Evolutionary conservation across 2,329 filamentous ascomycete species (phyloP).

Genomic region (Aspergillus bombycis): DNA sequence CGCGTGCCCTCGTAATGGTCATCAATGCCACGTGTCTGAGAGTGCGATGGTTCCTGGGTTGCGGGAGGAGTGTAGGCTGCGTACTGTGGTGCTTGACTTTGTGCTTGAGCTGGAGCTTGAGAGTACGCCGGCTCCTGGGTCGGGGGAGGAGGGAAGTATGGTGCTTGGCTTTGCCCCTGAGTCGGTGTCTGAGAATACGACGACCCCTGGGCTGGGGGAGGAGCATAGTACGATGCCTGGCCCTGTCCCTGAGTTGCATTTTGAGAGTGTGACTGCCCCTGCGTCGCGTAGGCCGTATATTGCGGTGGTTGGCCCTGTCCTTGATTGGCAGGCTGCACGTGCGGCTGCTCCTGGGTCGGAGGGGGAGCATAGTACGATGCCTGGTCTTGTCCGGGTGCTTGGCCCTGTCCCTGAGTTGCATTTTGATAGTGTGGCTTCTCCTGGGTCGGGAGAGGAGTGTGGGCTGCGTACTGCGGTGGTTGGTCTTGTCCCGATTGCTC

Average conservation of each 20-base stretch:
- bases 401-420: background rate
- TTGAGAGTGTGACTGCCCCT: too few species aligned
- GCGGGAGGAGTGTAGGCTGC: conserved; percentile 40
- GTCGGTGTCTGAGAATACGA: background rate
- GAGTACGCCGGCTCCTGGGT: background rate
- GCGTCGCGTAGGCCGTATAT: too few species aligned
- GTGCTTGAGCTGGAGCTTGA: conserved; percentile 16
- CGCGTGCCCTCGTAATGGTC: conserved; percentile 39
- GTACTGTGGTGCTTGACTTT: conserved; percentile 43
- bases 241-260: too few species aligned
- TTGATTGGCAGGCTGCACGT: too few species aligned
- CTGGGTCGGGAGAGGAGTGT: background rate
- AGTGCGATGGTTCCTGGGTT: conserved; percentile 33
- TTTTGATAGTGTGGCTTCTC: background rate
- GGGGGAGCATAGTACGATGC: too few species aligned
- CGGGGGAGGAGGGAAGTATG: conserved; percentile 1
- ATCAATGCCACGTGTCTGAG: conserved; percentile 36
- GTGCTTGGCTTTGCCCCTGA: background rate
- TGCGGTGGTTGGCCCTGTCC: too few species aligned
- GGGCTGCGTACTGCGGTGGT: background rate
- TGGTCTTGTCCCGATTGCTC: background rate
- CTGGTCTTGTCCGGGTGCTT: background rate
- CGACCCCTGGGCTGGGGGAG: background rate
- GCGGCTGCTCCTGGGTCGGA: too few species aligned
- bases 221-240: background rate